Evolutionary conservation across 2,329 filamentous ascomycete species (phyloP).

Genomic region (Polychaeton citri): DNA sequence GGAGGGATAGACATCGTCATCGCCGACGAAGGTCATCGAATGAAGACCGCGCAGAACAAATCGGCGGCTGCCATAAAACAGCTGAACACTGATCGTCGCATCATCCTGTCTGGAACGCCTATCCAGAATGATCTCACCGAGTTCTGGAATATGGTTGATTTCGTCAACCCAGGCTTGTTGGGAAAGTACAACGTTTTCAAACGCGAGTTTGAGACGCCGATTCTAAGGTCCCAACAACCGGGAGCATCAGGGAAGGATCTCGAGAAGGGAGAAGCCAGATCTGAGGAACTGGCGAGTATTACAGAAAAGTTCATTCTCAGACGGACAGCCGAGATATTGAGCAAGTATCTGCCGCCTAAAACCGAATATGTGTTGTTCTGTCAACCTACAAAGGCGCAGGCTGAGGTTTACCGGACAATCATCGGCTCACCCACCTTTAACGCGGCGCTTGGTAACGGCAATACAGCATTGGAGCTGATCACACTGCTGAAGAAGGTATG

Average conservation of each 20-base stretch:
- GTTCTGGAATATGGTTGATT: constrained; percentile 55
- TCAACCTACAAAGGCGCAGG: constrained; percentile 46
- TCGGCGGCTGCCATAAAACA: constrained; percentile 52
- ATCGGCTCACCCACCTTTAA: constrained; percentile 52
- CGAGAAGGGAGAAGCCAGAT: constrained; percentile 49
- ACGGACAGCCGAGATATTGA: constrained; percentile 51
- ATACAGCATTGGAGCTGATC: constrained; percentile 54
- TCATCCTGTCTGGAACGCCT: constrained; percentile 54
- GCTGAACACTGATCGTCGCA: constrained; percentile 45
- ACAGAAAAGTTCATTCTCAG: constrained; percentile 54
- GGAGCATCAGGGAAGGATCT: constrained; percentile 47
- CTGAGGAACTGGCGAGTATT: constrained; percentile 46
- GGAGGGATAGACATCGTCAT: constrained; percentile 53
- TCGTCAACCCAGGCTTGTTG: constrained; percentile 53
- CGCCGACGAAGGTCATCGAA: constrained; percentile 54
- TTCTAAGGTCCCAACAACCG: constrained; percentile 50
- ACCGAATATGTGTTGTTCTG: constrained; percentile 57
- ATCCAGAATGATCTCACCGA: constrained; percentile 56
- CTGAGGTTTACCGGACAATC: constrained; percentile 48
- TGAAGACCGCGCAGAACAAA: constrained; percentile 58
- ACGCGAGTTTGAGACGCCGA: constrained; percentile 50
- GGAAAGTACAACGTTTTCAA: constrained; percentile 51
- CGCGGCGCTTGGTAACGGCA: constrained; percentile 46
- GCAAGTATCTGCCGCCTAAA: constrained; percentile 53
- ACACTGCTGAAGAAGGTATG: constrained; percentile 62